Base-by-base conservation (phyloP, 768 basidiomycete species). In the Boletellus emodensis region DNA sequence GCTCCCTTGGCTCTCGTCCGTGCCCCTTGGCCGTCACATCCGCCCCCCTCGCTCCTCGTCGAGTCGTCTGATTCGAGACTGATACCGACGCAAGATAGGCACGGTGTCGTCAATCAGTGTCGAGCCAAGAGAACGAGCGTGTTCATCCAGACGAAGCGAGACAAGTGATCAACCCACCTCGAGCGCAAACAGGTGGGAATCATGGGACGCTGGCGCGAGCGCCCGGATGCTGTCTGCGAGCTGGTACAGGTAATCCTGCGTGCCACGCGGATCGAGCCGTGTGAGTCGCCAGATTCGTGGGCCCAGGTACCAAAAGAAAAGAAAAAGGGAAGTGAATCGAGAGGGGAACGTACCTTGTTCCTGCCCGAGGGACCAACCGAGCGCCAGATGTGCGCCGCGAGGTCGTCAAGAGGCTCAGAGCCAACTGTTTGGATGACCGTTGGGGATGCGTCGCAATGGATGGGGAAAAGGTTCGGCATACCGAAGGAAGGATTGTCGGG, bases 401-500 rank as follows among this genome's bases (percentile, higher is more conserved):
- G 79, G 3, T 58, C 49, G 35, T 83, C 79, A n/a, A 93, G 70
- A 0, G 87, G 82, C 64, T 94, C 89, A 7, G 87, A 84, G 3
- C 90, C 94, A 41, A 92, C 94, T 94, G 52, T 46, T 4, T 3
- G 0, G 1, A 7, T 8, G 3, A 30, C 20, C 9, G 10, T 35
- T n/a, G 44, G 40, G 3, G 40, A 37, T 14, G 10, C 9, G 7
- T 10, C 26, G 13, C 9, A n/a, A 18, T 15, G 17, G 17, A 20
- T 2, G 22, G 9, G 32, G 14, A 26, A 6, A 26, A 26, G 24
- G 3, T 38, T 11, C 20, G 45, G 28, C 82, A 45, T 56, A 94
- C 93, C 75, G 65, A 97, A 96, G 0, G 90, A 92, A 0, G 91
- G 90, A 55, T 95, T 96, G 54, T 90, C 84, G 12, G 82, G 81